These are phyloP conservation scores for Macrophomina pseudophaseolina DNA, from an alignment of 2,329 filamentous ascomycete species.

Conservation along the genomic window DNA sequence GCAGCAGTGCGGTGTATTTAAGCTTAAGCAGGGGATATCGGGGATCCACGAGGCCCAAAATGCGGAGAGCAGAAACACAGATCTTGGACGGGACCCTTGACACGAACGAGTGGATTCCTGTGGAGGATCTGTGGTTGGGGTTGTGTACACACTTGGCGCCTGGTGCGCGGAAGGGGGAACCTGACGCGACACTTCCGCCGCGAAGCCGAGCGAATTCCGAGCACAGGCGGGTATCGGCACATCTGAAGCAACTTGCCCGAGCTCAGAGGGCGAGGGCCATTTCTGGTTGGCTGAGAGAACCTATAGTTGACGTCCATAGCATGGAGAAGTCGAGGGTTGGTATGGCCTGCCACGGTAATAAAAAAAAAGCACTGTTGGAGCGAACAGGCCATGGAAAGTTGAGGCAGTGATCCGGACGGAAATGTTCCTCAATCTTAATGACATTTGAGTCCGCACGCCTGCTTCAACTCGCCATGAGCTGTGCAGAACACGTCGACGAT, in stretches of 20 bases:
- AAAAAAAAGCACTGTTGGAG: too few species aligned
- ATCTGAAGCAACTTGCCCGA: constrained; percentile 4
- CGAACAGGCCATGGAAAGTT: too few species aligned
- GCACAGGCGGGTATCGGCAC: background rate
- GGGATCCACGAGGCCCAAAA: background rate
- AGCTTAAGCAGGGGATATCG: constrained; percentile 16
- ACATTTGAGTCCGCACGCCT: too few species aligned
- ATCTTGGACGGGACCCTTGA: constrained; percentile 24
- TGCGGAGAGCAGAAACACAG: constrained; percentile 22
- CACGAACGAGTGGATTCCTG: constrained; percentile 12
- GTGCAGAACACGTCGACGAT: too few species aligned
- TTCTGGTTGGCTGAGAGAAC: background rate
- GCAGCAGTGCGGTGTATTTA: constrained; percentile 13
- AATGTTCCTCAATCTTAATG: too few species aligned
- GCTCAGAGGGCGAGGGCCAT: background rate
- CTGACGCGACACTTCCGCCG: constrained; percentile 4
- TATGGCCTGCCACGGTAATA: too few species aligned
- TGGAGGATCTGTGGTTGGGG: constrained; percentile 22
- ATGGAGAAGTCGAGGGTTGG: background rate
- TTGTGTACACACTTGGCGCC: constrained; percentile 10
- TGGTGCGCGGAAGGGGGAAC: background rate
- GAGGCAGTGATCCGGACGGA: too few species aligned
- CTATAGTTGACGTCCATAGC: background rate
- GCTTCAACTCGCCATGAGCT: too few species aligned
- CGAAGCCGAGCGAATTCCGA: constrained; percentile 12